phyloP scores from a whole-genome alignment of 1,284 basidiomycete genomes.

The Papiliotrema flavescens region DNA sequence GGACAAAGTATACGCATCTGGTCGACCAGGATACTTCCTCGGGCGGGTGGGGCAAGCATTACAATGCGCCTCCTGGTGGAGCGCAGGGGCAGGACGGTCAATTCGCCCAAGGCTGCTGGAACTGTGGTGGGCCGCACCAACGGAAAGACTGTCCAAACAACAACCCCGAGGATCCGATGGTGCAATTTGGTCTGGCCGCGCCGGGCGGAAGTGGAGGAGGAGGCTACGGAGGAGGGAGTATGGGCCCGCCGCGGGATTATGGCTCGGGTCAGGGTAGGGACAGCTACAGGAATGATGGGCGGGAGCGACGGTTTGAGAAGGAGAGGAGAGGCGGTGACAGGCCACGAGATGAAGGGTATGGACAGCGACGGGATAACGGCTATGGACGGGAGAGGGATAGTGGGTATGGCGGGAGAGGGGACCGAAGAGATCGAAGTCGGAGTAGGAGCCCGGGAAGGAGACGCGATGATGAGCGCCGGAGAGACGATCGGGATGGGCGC shows the following conservation, averaged over 20 bases:
- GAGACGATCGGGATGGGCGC: slow-evolving; percentile 17
- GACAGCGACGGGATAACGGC: slow-evolving; percentile 12
- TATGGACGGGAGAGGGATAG: slow-evolving; percentile 13
- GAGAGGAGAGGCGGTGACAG: slow-evolving; percentile 6
- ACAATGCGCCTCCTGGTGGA: slow-evolving; percentile 33
- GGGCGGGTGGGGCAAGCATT: slow-evolving; percentile 62
- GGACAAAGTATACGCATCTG: slow-evolving; percentile 80
- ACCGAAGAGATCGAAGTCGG: slow-evolving; percentile 2
- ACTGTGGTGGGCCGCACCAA: slow-evolving; percentile 84
- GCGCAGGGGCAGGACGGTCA: slow-evolving; percentile 51
- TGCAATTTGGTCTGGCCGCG: slow-evolving; percentile 4
- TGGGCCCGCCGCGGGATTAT: slow-evolving; percentile 8
- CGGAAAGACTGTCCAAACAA: slow-evolving; percentile 59
- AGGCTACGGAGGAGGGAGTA: slow-evolving; percentile 6
- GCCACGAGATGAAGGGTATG: slow-evolving; percentile 7
- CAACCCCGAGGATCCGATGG: slow-evolving; percentile 26
- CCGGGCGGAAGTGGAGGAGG: slow-evolving; percentile 16
- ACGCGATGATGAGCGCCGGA: slow-evolving; percentile 6
- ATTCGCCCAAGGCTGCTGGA: slow-evolving; percentile 69
- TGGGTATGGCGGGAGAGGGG: slow-evolving; percentile 8
- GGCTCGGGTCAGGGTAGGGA: slow-evolving; percentile 5
- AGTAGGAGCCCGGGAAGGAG: background rate
- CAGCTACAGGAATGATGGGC: slow-evolving; percentile 15
- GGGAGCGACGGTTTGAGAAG: slow-evolving; percentile 18
- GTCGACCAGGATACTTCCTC: slow-evolving; percentile 89